Percentiles rank a stretch among this genome's conserved stretches.
These are phyloP conservation scores for Mollisia scopiformis DNA, from an alignment of 2,329 filamentous ascomycete species.

Conservation along the genomic window DNA sequence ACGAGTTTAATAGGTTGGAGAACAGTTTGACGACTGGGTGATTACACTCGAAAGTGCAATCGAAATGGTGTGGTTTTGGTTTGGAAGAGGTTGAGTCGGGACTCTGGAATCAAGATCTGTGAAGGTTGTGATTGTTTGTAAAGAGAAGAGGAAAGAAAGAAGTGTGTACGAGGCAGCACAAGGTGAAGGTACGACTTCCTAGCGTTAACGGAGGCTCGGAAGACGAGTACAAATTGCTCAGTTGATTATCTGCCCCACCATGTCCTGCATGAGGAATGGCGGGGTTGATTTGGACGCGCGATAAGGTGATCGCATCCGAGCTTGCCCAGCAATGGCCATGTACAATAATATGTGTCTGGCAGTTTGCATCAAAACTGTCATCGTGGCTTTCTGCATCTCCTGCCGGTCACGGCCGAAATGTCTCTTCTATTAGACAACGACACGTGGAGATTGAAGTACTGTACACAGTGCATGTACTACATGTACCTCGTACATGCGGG, in stretches of 20 bases:
- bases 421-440: neutral
- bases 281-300: neutral
- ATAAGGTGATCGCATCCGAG: neutral
- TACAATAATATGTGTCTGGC: neutral
- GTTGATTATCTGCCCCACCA: neutral
- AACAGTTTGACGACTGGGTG: conserved; percentile 83
- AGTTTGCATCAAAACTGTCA: too few relatives aligned
- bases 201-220: too few relatives aligned
- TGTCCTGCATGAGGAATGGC: neutral
- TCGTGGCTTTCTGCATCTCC: neutral
- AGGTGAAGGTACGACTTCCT: too few relatives aligned
- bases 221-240: neutral
- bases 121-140: neutral
- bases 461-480: neutral
- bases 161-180: conserved; percentile 10
- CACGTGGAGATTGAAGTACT: neutral
- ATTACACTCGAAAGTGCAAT: conserved; percentile 39
- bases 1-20: conserved; percentile 98
- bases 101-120: neutral
- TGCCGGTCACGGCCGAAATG: neutral
- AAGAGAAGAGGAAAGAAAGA: neutral
- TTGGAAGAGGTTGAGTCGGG: neutral
- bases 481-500: neutral
- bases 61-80: conserved; percentile 14
- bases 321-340: neutral